These are phyloP conservation scores for Cyclotella atomus DNA, from an alignment of 108 stramenopile species.

Conservation along the genomic window DNA sequence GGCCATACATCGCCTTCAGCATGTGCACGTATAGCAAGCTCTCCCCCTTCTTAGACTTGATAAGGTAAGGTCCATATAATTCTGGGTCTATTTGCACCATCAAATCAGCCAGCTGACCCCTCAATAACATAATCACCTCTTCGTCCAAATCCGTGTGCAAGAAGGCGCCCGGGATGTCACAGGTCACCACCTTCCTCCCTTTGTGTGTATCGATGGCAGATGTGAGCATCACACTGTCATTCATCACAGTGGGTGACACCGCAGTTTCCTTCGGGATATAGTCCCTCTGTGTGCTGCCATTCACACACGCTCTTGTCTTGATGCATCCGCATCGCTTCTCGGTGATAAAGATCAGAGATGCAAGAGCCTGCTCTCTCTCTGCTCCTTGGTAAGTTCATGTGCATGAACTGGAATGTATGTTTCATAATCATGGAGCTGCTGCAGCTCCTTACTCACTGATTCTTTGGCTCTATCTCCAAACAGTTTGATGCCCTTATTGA, in stretches of 20 bases:
- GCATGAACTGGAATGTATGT: background rate
- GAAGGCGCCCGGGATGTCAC: slow-evolving; percentile 3
- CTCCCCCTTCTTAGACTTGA: slow-evolving; percentile 2
- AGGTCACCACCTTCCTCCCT: background rate
- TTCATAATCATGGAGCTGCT: background rate
- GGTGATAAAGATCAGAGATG: background rate
- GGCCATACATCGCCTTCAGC: slow-evolving; percentile 45
- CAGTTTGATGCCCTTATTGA: background rate
- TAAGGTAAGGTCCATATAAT: slow-evolving; percentile 6
- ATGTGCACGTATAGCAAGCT: slow-evolving; percentile 45
- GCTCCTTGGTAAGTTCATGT: background rate
- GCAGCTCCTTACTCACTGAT: background rate
- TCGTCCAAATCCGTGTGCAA: slow-evolving; percentile 12
- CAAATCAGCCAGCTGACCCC: slow-evolving; percentile 4
- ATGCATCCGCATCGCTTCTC: slow-evolving; percentile 12
- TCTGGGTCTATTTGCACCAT: background rate
- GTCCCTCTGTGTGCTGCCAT: background rate
- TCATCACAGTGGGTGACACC: slow-evolving; percentile 29
- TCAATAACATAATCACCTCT: slow-evolving; percentile 20
- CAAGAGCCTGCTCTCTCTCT: background rate
- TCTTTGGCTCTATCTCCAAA: background rate
- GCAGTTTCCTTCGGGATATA: slow-evolving; percentile 5
- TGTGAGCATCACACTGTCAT: slow-evolving; percentile 29
- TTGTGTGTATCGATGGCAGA: slow-evolving; percentile 7
- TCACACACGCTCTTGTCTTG: slow-evolving; percentile 26